Evolutionary conservation across 495 filamentous ascomycete species (phyloP).

Genomic region (Hypoxylon lenormandii): DNA sequence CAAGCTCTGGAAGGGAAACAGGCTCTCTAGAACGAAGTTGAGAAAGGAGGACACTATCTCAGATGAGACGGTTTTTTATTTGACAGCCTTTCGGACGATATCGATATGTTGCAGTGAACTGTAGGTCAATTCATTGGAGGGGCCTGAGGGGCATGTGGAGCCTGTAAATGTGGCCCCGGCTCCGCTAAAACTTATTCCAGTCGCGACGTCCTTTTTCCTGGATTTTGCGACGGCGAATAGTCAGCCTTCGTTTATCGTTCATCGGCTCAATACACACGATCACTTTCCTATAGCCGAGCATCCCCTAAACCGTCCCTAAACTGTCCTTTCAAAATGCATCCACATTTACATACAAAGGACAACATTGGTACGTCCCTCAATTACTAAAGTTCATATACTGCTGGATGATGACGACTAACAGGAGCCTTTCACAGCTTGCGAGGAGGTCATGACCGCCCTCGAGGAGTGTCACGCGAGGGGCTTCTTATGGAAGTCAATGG

Average conservation of each 20-base stretch:
- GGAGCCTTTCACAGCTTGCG: constrained; percentile 73
- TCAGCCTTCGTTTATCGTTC: neutral
- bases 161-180: constrained; percentile 49
- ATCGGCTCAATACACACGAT: no score
- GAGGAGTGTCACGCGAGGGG: constrained; percentile 95
- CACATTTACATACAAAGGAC: constrained; percentile 90
- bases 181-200: constrained; percentile 22
- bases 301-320: neutral
- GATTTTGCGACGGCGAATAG: constrained; percentile 21
- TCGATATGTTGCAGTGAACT: constrained; percentile 38
- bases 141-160: constrained; percentile 41
- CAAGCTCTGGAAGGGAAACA: neutral
- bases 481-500: constrained; percentile 86
- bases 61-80: constrained; percentile 21
- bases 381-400: neutral
- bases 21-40: constrained; percentile 9
- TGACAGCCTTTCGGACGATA: constrained; percentile 20
- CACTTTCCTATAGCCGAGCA: constrained; percentile 4
- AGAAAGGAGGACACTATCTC: constrained; percentile 19
- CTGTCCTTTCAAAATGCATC: constrained; percentile 79
- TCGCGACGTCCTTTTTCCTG: constrained; percentile 26
- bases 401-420: constrained; percentile 5
- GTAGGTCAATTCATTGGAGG: constrained; percentile 43
- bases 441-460: constrained; percentile 89
- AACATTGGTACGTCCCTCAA: constrained; percentile 73